Base-by-base conservation (phyloP, 495 filamentous ascomycete species). In the Xylaria longipes region DNA sequence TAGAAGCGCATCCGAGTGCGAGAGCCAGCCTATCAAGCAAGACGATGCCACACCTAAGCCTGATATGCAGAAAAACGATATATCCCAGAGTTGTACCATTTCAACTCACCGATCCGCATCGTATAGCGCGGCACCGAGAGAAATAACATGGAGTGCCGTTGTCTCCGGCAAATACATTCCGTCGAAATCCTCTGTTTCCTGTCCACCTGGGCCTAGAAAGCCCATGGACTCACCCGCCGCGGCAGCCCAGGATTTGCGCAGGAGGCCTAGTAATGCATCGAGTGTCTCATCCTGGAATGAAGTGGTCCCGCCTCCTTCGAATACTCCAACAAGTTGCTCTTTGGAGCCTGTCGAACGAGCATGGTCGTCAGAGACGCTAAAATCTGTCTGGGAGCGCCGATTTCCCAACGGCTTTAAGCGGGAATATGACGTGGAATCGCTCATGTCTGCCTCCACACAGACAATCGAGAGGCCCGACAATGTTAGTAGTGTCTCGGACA, bases 111-210 rank as follows among this genome's bases (percentile, higher is more conserved):
- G n/a, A 14, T 41, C 35, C 33, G 8, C 1, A 37, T 37, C 58
- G 33, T 27, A 15, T 14, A 25, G 1, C 37, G 6, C 1, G 17
- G 56, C 29, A 37, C 29, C 17, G 5, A 60, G 20, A 11, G 6
- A 0, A 5, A 62, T 20, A 41, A 25, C 35, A 11, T 62, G 58
- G 58, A 62, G 58, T 27, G 58, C 35, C 11, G 35, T 62, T n/a
- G 58, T 62, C 14, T 39, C 58, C 8, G 35, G 58, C 41, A 62
- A 15, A 37, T 62, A 62, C 8, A 15, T 62, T 11, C 58, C 58
- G 22, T 41, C 58, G 9, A 62, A 39, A 25, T 6, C 2, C n/a
- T 41, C 35, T 25, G n/a, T 6, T 25, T 8, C n/a, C 9, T 39
- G 8, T 3, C 11, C 58, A 41, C 31, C 17, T 60, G 31, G 37